Percentiles rank a stretch among this genome's conserved stretches.
These are phyloP conservation scores for Venturia pyrina DNA, from an alignment of 2,329 filamentous ascomycete genomes.

Conservation along the genomic window DNA sequence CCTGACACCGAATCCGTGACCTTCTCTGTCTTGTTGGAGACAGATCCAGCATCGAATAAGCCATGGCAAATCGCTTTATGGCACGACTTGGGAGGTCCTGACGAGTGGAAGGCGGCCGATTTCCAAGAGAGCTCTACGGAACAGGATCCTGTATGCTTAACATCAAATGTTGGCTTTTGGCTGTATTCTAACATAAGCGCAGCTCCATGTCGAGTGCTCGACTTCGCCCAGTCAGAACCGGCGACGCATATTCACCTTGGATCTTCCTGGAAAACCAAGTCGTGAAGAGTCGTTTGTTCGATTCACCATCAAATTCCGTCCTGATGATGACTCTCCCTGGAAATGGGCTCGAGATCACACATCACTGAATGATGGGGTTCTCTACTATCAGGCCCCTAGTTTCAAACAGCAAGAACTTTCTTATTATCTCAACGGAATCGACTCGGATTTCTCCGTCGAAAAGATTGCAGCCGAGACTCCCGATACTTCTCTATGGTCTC, in stretches of 20 bases:
- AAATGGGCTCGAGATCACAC: conserved; percentile 60
- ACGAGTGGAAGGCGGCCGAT: neutral
- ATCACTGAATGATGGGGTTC: conserved; percentile 51
- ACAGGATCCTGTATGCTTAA: conserved; percentile 17
- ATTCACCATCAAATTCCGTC: conserved; percentile 65
- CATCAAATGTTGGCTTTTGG: neutral
- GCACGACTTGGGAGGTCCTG: conserved; percentile 51
- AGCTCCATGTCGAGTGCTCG: conserved; percentile 5
- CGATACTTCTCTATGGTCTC: conserved; percentile 59
- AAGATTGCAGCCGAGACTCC: conserved; percentile 55
- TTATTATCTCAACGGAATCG: conserved; percentile 49
- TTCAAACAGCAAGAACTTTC: conserved; percentile 33
- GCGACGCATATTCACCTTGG: conserved; percentile 3
- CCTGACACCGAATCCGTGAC: conserved; percentile 29
- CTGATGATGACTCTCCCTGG: conserved; percentile 40
- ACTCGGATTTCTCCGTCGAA: conserved; percentile 43
- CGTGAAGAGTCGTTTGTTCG: conserved; percentile 26
- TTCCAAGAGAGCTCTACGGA: conserved; percentile 14
- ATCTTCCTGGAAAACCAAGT: conserved; percentile 4
- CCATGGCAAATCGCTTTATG: conserved; percentile 67
- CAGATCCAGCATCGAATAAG: conserved; percentile 43
- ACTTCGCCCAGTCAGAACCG: neutral
- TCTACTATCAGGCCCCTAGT: conserved; percentile 40
- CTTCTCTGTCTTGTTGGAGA: conserved; percentile 63
- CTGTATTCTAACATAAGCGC: neutral